phyloP scores from a whole-genome alignment of 305 asterid species.

The Rubia balearica region DNA sequence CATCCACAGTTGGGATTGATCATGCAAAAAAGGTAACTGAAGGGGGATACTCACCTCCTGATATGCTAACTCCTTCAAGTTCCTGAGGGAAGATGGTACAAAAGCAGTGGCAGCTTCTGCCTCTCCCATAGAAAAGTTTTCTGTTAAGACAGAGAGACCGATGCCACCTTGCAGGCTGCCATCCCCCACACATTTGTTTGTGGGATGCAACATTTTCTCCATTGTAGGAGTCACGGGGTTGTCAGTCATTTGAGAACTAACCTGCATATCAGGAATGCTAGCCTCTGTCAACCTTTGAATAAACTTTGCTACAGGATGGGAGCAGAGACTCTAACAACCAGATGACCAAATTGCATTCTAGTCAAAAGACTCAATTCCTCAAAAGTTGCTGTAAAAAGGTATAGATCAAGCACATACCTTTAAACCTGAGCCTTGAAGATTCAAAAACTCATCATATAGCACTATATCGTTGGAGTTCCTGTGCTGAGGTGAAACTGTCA shows the following conservation, averaged over 20 bases:
- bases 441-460: slow-evolving; percentile 28
- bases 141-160: slow-evolving; percentile 26
- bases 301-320: slow-evolving; percentile 23
- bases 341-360: slow-evolving; percentile 27
- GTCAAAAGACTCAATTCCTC: slow-evolving; percentile 23
- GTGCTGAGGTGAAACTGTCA: slow-evolving; percentile 30
- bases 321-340: slow-evolving; percentile 26
- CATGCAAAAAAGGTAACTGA: not conserved
- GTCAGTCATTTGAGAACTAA: slow-evolving; percentile 27
- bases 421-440: slow-evolving; percentile 27
- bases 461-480: slow-evolving; percentile 28
- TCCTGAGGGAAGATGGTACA: slow-evolving; percentile 28
- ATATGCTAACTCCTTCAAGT: slow-evolving; percentile 28
- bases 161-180: slow-evolving; percentile 30
- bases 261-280: slow-evolving; percentile 24
- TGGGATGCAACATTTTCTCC: slow-evolving; percentile 25
- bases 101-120: slow-evolving; percentile 17
- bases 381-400: slow-evolving; percentile 25
- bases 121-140: slow-evolving; percentile 28
- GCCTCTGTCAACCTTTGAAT: slow-evolving; percentile 25
- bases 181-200: slow-evolving; percentile 25
- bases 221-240: slow-evolving; percentile 29
- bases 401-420: slow-evolving; percentile 27
- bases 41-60: slow-evolving; percentile 35
- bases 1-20: not conserved